phyloP scores from a whole-genome alignment of 768 basidiomycete genomes.

The Mycena sanguinolenta region DNA sequence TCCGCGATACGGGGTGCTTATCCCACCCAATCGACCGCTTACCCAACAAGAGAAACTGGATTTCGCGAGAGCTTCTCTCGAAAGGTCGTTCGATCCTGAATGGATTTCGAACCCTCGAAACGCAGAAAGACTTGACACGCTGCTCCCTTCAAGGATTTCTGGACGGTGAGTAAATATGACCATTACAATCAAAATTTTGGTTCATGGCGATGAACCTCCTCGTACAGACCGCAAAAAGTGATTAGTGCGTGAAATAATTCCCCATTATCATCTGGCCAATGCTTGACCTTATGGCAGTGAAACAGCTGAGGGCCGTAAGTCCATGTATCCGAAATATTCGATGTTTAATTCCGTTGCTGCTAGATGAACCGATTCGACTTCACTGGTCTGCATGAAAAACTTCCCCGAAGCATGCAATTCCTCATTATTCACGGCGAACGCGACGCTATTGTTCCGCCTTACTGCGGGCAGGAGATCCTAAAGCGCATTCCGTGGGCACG shows the following conservation, averaged over 20 bases:
- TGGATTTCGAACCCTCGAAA: slow-evolving; percentile 51
- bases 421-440: slow-evolving; percentile 58
- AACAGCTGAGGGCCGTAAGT: slow-evolving; percentile 51
- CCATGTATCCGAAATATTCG: not conserved
- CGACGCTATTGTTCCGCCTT: slow-evolving; percentile 55
- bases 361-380: slow-evolving; percentile 49
- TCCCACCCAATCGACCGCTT: slow-evolving; percentile 37
- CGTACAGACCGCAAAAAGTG: slow-evolving; percentile 44
- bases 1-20: slow-evolving; percentile 42
- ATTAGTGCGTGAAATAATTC: slow-evolving; percentile 41
- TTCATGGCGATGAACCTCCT: too few relatives aligned
- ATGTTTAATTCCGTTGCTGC: too few relatives aligned
- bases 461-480: slow-evolving; percentile 51
- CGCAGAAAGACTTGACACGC: slow-evolving; percentile 41
- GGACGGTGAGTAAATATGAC: slow-evolving; percentile 37
- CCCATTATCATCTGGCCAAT: not conserved
- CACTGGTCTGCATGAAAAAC: slow-evolving; percentile 46
- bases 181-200: not conserved
- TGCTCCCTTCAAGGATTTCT: slow-evolving; percentile 41
- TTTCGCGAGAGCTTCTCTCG: slow-evolving; percentile 45
- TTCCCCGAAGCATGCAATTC: slow-evolving; percentile 48
- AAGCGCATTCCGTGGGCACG: slow-evolving; percentile 53
- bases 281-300: slow-evolving; percentile 37
- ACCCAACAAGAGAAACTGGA: slow-evolving; percentile 49
- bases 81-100: slow-evolving; percentile 48